These are phyloP conservation scores for Arbutus unedo DNA, from an alignment of 148 eudicot genomes.

Conservation along the genomic window DNA sequence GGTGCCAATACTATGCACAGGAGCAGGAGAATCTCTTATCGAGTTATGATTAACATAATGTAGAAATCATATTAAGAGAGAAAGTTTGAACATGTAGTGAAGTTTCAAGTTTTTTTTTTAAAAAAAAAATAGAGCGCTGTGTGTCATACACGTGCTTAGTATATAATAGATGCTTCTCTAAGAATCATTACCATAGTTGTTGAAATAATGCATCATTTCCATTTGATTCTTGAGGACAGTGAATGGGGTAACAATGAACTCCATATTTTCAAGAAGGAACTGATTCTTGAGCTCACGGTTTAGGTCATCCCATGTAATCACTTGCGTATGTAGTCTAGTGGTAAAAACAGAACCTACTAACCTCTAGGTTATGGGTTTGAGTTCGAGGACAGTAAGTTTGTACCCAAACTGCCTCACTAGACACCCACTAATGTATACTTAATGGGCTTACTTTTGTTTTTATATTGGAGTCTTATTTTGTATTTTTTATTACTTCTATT, in stretches of 20 bases:
- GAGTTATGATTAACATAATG: too few species aligned
- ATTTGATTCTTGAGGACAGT: neutral
- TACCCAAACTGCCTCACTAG: neutral
- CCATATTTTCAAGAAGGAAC: neutral
- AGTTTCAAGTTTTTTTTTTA: too few species aligned
- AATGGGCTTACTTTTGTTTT: neutral
- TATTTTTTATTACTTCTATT: neutral
- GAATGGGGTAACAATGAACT: neutral
- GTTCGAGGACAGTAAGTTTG: neutral
- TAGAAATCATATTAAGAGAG: too few species aligned
- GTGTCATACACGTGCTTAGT: too few species aligned
- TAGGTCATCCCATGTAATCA: neutral
- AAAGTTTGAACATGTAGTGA: too few species aligned
- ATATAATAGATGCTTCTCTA: neutral
- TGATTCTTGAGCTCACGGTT: neutral
- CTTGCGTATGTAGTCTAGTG: neutral
- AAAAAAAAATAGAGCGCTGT: too few species aligned
- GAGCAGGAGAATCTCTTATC: too few species aligned
- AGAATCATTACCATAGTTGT: neutral
- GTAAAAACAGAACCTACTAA: neutral
- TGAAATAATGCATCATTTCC: neutral
- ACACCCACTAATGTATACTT: neutral
- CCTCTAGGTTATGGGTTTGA: neutral
- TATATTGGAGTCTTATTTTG: neutral
- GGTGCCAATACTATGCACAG: too few species aligned